A percentile compares a stretch with the other conserved stretches of the same genome.
phyloP scores from a whole-genome alignment of 768 basidiomycete species.

The Gymnopilus dilepis region DNA sequence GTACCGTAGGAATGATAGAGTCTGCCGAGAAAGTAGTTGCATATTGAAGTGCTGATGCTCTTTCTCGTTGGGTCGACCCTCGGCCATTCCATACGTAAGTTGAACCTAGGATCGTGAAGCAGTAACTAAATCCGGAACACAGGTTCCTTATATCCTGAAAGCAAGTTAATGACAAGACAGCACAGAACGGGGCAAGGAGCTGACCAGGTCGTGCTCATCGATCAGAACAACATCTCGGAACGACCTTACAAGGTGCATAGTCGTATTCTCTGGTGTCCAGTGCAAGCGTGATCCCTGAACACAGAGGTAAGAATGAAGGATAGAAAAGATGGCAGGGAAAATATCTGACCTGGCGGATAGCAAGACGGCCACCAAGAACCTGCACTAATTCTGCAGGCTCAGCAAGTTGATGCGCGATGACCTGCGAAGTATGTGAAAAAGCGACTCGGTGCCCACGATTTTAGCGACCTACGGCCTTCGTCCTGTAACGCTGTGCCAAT shows the following conservation, averaged over 20 bases:
- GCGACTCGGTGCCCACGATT: neutral
- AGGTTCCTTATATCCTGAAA: slow-evolving; percentile 64
- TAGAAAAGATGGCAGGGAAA: neutral
- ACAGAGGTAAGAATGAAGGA: neutral
- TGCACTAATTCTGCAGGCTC: slow-evolving; percentile 70
- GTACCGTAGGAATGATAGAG: slow-evolving; percentile 51
- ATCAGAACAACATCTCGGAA: slow-evolving; percentile 56
- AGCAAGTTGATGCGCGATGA: slow-evolving; percentile 57
- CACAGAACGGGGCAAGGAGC: slow-evolving; percentile 15
- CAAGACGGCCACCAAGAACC: slow-evolving; percentile 70
- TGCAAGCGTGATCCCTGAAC: slow-evolving; percentile 69
- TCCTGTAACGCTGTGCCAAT: slow-evolving; percentile 75
- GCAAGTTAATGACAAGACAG: slow-evolving; percentile 10
- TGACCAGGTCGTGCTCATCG: slow-evolving; percentile 76
- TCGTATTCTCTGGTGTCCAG: slow-evolving; percentile 81
- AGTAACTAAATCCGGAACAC: slow-evolving; percentile 88
- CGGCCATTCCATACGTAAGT: slow-evolving; percentile 85
- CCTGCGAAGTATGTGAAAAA: slow-evolving; percentile 32
- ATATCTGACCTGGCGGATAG: slow-evolving; percentile 69
- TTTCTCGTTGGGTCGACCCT: slow-evolving; percentile 66
- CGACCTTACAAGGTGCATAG: slow-evolving; percentile 77
- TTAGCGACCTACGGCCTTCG: slow-evolving; percentile 54
- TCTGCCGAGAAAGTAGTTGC: slow-evolving; percentile 50
- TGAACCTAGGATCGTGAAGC: slow-evolving; percentile 69
- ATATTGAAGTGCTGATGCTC: slow-evolving; percentile 66